phyloP scores from a whole-genome alignment of 345 rosid genomes.

The Pseudoturritis turrita region DNA sequence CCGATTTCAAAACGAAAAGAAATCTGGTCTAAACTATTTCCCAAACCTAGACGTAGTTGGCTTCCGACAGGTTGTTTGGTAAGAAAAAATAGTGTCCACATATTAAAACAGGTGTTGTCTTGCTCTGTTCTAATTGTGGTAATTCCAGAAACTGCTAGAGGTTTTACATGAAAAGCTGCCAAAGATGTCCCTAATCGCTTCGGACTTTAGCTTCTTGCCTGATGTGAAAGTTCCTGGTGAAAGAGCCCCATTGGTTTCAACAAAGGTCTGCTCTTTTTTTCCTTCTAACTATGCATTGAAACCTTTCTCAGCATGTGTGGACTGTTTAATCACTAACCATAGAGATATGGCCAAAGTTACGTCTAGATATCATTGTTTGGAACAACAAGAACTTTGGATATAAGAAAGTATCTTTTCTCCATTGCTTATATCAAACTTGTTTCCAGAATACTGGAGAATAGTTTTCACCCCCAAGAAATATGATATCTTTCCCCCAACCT shows the following conservation, averaged over 20 bases:
- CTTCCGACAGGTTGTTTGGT: constrained; percentile 98
- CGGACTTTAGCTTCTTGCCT: constrained; percentile 94
- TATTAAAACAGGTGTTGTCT: background rate
- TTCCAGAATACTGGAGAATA: background rate
- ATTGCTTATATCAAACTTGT: background rate
- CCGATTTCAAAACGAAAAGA: constrained; percentile 38
- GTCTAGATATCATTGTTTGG: background rate
- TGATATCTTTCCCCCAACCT: background rate
- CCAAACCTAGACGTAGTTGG: constrained; percentile 89
- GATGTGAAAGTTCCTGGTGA: constrained; percentile 89
- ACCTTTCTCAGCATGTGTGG: background rate
- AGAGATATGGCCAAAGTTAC: background rate
- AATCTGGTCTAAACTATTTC: constrained; percentile 75
- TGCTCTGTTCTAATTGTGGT: constrained; percentile 19
- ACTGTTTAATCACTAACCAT: constrained; percentile 7
- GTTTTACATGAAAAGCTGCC: constrained; percentile 78
- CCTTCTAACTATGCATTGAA: background rate
- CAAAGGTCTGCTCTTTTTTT: constrained; percentile 50
- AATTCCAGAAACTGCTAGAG: constrained; percentile 72
- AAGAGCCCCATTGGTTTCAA: constrained; percentile 95
- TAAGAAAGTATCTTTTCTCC: background rate
- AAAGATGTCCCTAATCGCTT: constrained; percentile 92
- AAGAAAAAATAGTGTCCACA: constrained; percentile 22
- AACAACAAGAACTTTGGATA: background rate
- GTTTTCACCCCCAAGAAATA: background rate